These are phyloP conservation scores for Venustampulla echinocandica DNA, from an alignment of 495 filamentous ascomycete genomes.

Conservation along the genomic window DNA sequence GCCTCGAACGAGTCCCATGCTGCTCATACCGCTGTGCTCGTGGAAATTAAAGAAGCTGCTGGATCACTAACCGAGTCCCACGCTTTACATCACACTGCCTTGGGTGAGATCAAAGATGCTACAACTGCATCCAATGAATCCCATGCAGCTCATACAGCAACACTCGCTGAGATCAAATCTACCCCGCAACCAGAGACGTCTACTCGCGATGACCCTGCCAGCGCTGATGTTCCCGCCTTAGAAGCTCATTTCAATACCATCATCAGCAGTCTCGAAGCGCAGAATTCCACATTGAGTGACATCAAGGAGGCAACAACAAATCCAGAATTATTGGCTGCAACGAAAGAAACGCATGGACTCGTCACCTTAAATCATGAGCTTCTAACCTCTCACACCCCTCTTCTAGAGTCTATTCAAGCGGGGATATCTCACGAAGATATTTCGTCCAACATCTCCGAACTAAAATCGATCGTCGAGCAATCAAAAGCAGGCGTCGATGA, in stretches of 20 bases:
- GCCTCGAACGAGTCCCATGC: slow-evolving; percentile 9
- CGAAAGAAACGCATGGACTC: slow-evolving; percentile 5
- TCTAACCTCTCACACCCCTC: slow-evolving; percentile 8
- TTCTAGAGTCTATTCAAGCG: slow-evolving; percentile 12
- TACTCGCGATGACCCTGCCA: background rate
- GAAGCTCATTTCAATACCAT: slow-evolving; percentile 15
- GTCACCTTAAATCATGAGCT: slow-evolving; percentile 9
- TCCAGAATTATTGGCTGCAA: slow-evolving; percentile 4
- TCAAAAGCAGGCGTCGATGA: slow-evolving; percentile 15
- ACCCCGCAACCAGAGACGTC: background rate
- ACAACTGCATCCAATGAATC: slow-evolving; percentile 9
- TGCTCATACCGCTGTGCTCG: slow-evolving; percentile 5
- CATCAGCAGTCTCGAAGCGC: slow-evolving; percentile 11
- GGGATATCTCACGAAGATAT: slow-evolving; percentile 12
- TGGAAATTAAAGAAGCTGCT: slow-evolving; percentile 9
- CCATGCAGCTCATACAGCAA: slow-evolving; percentile 1
- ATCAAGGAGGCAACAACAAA: slow-evolving; percentile 9
- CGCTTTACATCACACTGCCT: slow-evolving; percentile 5
- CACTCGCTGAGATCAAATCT: slow-evolving; percentile 6
- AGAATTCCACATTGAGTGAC: slow-evolving; percentile 9
- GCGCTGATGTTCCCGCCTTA: slow-evolving; percentile 10
- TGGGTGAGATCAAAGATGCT: slow-evolving; percentile 12
- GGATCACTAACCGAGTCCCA: slow-evolving; percentile 14
- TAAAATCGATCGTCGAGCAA: slow-evolving; percentile 15
- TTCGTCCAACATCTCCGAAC: slow-evolving; percentile 7